Conservation (phyloP, 2,329 filamentous ascomycete species). For the Knoxdaviesia capensis region DNA sequence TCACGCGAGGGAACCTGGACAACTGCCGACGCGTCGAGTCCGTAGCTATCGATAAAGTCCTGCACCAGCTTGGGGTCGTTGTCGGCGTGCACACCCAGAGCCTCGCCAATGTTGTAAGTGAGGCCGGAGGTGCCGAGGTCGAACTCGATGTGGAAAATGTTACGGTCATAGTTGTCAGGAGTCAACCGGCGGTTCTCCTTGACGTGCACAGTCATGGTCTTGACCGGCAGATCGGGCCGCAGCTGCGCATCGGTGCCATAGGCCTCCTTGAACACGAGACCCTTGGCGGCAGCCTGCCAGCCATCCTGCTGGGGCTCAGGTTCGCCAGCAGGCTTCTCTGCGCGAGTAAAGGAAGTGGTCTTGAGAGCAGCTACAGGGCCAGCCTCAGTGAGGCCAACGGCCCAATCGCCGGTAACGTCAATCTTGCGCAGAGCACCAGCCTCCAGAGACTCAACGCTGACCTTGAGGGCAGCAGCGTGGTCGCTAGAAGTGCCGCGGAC, state of each 20-base stretch:
- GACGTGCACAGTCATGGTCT: slow-evolving; percentile 74
- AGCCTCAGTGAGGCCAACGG: slow-evolving; percentile 15
- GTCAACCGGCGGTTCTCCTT: slow-evolving; percentile 93
- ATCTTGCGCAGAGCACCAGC: slow-evolving; percentile 49
- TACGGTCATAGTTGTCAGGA: slow-evolving; percentile 74
- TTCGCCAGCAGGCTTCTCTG: slow-evolving; percentile 58
- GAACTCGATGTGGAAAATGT: slow-evolving; percentile 99
- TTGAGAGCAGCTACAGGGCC: slow-evolving; percentile 37
- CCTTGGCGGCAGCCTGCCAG: slow-evolving; percentile 75
- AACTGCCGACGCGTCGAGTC: slow-evolving; percentile 59
- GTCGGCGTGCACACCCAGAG: slow-evolving; percentile 86
- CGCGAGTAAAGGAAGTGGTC: slow-evolving; percentile 64
- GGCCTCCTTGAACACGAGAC: slow-evolving; percentile 83
- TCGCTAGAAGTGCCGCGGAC: slow-evolving; percentile 15
- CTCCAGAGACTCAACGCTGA: slow-evolving; percentile 11
- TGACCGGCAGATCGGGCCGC: slow-evolving; percentile 68
- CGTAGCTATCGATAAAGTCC: slow-evolving; percentile 80
- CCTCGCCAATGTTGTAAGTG: slow-evolving; percentile 93
- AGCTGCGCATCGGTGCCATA: slow-evolving; percentile 56
- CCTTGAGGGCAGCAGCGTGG: slow-evolving; percentile 3
- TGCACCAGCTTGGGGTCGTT: slow-evolving; percentile 65
- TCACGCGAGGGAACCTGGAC: slow-evolving; percentile 87
- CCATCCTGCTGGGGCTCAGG: slow-evolving; percentile 42
- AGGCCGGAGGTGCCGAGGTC: slow-evolving; percentile 81
- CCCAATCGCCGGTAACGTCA: slow-evolving; percentile 65